phyloP scores from a whole-genome alignment of 768 basidiomycete species.

The Leccinellum albellum region DNA sequence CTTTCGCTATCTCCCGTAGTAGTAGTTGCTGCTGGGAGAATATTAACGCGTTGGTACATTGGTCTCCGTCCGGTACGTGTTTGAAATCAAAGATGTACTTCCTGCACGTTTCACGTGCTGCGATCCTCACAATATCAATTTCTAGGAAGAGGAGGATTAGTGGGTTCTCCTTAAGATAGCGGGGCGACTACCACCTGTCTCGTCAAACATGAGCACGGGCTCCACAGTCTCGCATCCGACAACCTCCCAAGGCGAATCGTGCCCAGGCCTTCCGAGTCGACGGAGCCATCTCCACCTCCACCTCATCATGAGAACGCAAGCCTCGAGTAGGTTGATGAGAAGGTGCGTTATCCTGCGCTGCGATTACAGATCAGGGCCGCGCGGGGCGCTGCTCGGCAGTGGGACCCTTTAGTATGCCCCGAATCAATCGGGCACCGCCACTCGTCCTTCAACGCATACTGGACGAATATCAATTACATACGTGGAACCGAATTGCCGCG shows the following conservation, averaged over 20 bases:
- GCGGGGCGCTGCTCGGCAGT: neutral
- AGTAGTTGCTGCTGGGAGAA: conserved; percentile 66
- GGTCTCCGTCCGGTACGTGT: conserved; percentile 39
- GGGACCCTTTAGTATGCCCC: conserved; percentile 12
- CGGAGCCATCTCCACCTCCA: conserved; percentile 45
- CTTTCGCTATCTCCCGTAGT: conserved; percentile 48
- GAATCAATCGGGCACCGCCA: conserved; percentile 22
- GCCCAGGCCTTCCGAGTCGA: conserved; percentile 36
- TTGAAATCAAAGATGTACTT: conserved; percentile 62
- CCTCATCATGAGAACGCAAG: conserved; percentile 24
- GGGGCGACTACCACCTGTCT: conserved; percentile 48
- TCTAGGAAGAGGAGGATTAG: conserved; percentile 37
- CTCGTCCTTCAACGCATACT: neutral
- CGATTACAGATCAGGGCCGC: conserved; percentile 14
- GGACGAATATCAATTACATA: neutral
- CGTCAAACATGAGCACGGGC: conserved; percentile 61
- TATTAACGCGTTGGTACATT: conserved; percentile 50
- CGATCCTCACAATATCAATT: conserved; percentile 54
- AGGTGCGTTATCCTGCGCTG: conserved; percentile 12
- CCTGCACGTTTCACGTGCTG: conserved; percentile 49
- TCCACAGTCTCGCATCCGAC: conserved; percentile 62
- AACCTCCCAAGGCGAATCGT: conserved; percentile 71
- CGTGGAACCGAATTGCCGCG: neutral
- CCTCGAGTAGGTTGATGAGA: conserved; percentile 16
- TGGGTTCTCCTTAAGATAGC: conserved; percentile 4